phyloP scores from a whole-genome alignment of 1,284 basidiomycete species.

The Hymenochaete sp. region DNA sequence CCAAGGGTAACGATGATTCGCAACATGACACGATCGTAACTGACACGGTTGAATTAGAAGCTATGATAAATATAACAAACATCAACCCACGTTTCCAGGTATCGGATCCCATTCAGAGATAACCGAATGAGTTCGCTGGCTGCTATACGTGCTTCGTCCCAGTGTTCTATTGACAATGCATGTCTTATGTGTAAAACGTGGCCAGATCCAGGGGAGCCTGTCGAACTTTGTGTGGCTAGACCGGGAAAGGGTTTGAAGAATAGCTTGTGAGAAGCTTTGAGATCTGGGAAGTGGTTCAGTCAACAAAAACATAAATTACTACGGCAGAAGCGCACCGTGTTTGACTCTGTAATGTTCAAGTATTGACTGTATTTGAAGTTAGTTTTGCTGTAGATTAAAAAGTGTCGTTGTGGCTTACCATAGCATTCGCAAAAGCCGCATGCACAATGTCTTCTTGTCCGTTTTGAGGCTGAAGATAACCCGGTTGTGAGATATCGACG shows the following conservation, averaged over 20 bases:
- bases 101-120: slow-evolving; percentile 62
- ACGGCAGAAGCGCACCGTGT: slow-evolving; percentile 41
- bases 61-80: background rate
- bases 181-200: slow-evolving; percentile 35
- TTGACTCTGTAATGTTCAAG: slow-evolving; percentile 78
- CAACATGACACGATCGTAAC: slow-evolving; percentile 71
- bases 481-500: slow-evolving; percentile 45
- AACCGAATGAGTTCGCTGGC: slow-evolving; percentile 49
- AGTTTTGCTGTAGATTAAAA: slow-evolving; percentile 1
- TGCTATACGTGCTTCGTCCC: slow-evolving; percentile 40
- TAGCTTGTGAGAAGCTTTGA: slow-evolving; percentile 49
- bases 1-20: slow-evolving; percentile 61
- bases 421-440: slow-evolving; percentile 64
- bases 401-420: slow-evolving; percentile 28
- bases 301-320: background rate
- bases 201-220: slow-evolving; percentile 23
- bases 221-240: slow-evolving; percentile 29
- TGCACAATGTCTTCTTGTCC: slow-evolving; percentile 39
- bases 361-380: slow-evolving; percentile 40
- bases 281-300: slow-evolving; percentile 32
- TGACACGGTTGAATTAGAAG: slow-evolving; percentile 20
- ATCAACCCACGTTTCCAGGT: slow-evolving; percentile 63
- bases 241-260: slow-evolving; percentile 52
- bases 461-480: slow-evolving; percentile 39
- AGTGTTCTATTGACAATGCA: slow-evolving; percentile 37